phyloP scores from a whole-genome alignment of 805 yeast genomes.

The Yarrowia sp. region DNA sequence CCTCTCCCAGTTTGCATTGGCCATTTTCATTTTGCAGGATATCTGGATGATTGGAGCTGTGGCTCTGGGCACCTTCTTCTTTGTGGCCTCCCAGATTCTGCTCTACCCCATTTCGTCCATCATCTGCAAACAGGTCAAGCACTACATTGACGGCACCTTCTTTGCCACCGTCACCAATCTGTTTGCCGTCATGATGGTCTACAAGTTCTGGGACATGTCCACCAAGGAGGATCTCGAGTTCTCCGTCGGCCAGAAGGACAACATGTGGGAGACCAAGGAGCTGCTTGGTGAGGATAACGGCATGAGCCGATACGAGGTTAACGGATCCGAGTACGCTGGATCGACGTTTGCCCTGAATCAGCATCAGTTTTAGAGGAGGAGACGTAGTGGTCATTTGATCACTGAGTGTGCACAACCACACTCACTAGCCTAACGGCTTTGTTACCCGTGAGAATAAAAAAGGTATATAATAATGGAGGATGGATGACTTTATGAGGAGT shows the following conservation, averaged over 20 bases:
- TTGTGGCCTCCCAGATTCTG: conserved; percentile 79
- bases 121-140: conserved; percentile 76
- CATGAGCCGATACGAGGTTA: conserved; percentile 42
- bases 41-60: conserved; percentile 94
- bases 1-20: conserved; percentile 70
- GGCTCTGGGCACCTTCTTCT: conserved; percentile 70
- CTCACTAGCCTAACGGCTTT: background rate
- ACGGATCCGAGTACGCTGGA: conserved; percentile 49
- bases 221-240: conserved; percentile 95
- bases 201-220: conserved; percentile 95
- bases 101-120: conserved; percentile 69
- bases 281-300: conserved; percentile 46
- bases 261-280: conserved; percentile 52
- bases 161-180: conserved; percentile 82
- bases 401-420: no score
- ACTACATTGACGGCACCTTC: conserved; percentile 89
- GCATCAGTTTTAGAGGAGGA: conserved; percentile 40
- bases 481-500: background rate
- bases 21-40: conserved; percentile 70
- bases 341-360: conserved; percentile 48
- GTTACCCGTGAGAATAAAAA: conserved; percentile 7
- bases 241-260: conserved; percentile 65
- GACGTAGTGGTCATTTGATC: no score
- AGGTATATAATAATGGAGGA: conserved; percentile 30
- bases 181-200: conserved; percentile 90